Conservation (phyloP, 306 rosid genomes). For the Acacia crassicarpa region DNA sequence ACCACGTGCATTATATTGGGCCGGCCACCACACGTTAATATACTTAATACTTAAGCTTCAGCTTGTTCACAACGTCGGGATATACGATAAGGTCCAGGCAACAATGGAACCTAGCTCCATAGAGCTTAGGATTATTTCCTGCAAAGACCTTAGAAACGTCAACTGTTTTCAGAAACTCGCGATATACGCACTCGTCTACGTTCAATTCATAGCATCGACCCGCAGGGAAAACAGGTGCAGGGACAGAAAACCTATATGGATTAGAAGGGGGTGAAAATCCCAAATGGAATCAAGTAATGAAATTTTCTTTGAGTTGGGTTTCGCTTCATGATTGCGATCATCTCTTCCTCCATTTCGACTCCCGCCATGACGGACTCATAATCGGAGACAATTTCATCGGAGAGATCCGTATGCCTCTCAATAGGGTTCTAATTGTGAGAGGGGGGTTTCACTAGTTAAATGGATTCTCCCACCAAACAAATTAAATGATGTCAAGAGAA, state of each 20-base stretch:
- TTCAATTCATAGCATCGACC: constrained; percentile 40
- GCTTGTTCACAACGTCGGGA: neutral
- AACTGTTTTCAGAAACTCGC: constrained; percentile 74
- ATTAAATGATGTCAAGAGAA: no score
- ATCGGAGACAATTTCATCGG: constrained; percentile 52
- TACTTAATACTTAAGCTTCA: neutral
- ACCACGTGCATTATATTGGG: neutral
- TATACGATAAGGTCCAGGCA: neutral
- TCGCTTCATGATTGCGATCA: constrained; percentile 6
- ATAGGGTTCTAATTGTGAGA: no score
- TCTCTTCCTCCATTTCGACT: constrained; percentile 40
- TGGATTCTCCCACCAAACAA: no score
- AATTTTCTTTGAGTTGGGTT: constrained; percentile 33
- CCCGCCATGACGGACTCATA: constrained; percentile 48
- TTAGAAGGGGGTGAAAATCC: constrained; percentile 35
- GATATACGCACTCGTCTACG: constrained; percentile 39
- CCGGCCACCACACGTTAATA: neutral
- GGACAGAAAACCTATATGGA: constrained; percentile 34
- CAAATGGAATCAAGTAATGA: constrained; percentile 44
- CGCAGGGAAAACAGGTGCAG: constrained; percentile 25
- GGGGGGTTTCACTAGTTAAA: no score
- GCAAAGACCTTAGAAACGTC: constrained; percentile 44
- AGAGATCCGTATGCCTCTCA: constrained; percentile 35
- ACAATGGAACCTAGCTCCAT: constrained; percentile 37
- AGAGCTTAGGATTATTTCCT: constrained; percentile 49